Percentiles rank a stretch among this genome's conserved stretches.
phyloP scores from a whole-genome alignment of 305 asterid species.

The Fraxinus xanthoxyloides region DNA sequence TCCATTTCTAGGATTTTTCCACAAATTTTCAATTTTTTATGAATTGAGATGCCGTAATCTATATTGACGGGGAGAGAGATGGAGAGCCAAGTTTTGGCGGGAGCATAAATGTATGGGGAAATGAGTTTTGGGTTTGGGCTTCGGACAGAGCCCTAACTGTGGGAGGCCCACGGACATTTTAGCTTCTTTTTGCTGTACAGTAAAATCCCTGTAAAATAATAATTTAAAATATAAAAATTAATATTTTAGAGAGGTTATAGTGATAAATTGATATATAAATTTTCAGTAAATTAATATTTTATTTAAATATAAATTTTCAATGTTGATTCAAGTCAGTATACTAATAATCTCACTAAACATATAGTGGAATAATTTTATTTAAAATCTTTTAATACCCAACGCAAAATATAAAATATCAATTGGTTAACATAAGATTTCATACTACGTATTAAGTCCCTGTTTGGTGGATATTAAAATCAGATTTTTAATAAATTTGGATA shows the following conservation, averaged over 20 bases:
- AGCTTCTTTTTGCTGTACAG: too few relatives aligned
- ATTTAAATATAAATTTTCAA: too few relatives aligned
- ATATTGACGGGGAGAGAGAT: neutral
- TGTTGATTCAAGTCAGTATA: neutral
- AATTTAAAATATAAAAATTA: too few relatives aligned
- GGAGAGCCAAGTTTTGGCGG: neutral
- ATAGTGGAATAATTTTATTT: too few relatives aligned
- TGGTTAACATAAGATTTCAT: too few relatives aligned
- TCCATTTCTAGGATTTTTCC: constrained; percentile 28
- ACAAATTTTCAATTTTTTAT: neutral
- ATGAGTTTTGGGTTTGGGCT: neutral
- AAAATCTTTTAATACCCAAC: neutral
- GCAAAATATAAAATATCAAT: neutral
- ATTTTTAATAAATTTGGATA: too few relatives aligned
- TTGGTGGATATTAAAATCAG: too few relatives aligned
- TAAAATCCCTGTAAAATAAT: neutral
- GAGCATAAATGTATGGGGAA: neutral
- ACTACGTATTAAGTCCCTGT: neutral
- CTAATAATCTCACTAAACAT: neutral
- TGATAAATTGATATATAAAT: too few relatives aligned
- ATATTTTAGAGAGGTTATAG: neutral
- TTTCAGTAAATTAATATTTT: too few relatives aligned
- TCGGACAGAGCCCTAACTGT: neutral
- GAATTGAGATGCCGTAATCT: neutral
- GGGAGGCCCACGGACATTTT: neutral